phyloP scores from a whole-genome alignment of 2,329 filamentous ascomycete species.

The Trichoderma sp. region DNA sequence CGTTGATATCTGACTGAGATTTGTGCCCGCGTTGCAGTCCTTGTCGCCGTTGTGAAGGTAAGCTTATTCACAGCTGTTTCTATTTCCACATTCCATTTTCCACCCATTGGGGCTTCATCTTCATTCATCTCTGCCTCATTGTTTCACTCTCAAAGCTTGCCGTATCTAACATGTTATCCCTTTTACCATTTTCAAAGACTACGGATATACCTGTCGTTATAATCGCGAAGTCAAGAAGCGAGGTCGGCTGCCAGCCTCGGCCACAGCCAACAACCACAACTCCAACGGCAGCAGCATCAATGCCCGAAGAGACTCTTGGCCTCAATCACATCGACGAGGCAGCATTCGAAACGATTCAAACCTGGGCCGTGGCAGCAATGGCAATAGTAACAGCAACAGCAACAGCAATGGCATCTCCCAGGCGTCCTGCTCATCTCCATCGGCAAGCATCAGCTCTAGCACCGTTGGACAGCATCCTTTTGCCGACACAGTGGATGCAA shows the following conservation, averaged over 20 bases:
- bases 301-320: slow-evolving; percentile 15
- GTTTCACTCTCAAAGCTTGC: background rate
- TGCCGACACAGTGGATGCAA: background rate
- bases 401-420: background rate
- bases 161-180: background rate
- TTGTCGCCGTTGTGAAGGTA: slow-evolving; percentile 42
- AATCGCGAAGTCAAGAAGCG: slow-evolving; percentile 41
- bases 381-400: background rate
- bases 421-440: slow-evolving; percentile 12
- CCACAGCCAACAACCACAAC: background rate
- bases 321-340: slow-evolving; percentile 4
- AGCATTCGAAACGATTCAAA: slow-evolving; percentile 1
- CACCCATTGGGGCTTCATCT: background rate
- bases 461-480: slow-evolving; percentile 2
- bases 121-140: background rate
- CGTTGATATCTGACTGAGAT: slow-evolving; percentile 14
- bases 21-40: slow-evolving; percentile 21
- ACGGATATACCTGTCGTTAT: slow-evolving; percentile 41
- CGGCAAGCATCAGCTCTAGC: slow-evolving; percentile 13
- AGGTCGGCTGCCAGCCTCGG: slow-evolving; percentile 36
- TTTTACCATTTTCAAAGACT: slow-evolving; percentile 31
- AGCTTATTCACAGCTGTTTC: slow-evolving; percentile 17
- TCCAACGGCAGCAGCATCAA: background rate
- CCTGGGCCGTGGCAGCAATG: background rate
- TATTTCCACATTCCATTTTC: background rate